Evolutionary conservation across 2,329 filamentous ascomycete species (phyloP).

Genomic region (Penicillium expansum): DNA sequence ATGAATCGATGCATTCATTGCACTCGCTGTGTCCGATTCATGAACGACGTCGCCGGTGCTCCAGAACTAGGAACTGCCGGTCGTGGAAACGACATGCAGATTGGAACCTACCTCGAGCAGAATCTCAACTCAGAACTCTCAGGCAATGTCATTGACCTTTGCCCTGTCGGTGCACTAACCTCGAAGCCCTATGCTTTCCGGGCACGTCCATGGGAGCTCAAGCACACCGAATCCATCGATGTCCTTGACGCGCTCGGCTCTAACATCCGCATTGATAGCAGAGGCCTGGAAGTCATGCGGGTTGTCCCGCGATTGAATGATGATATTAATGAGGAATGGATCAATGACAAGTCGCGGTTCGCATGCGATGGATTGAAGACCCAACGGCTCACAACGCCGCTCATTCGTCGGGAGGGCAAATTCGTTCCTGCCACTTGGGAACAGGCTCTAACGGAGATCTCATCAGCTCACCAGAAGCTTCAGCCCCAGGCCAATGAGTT

Average conservation of each 20-base stretch:
- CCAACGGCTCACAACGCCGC: constrained; percentile 86
- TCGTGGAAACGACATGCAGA: constrained; percentile 95
- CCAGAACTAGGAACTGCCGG: constrained; percentile 92
- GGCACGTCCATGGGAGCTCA: constrained; percentile 93
- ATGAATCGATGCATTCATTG: constrained; percentile 99
- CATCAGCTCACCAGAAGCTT: constrained; percentile 72
- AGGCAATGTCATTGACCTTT: constrained; percentile 96
- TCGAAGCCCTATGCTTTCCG: constrained; percentile 98
- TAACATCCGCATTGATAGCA: constrained; percentile 88
- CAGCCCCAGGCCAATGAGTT: constrained; percentile 89
- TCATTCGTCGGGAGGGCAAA: constrained; percentile 83
- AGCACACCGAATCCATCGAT: constrained; percentile 93
- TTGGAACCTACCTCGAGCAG: constrained; percentile 94
- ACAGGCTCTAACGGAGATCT: constrained; percentile 85
- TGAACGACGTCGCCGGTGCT: constrained; percentile 94
- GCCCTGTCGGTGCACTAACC: constrained; percentile 92
- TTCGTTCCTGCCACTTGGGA: constrained; percentile 95
- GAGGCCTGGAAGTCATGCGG: constrained; percentile 94
- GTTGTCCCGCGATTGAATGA: constrained; percentile 91
- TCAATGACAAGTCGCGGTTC: constrained; percentile 97
- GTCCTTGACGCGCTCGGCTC: constrained; percentile 90
- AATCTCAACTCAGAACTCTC: constrained; percentile 93
- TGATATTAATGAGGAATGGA: constrained; percentile 99
- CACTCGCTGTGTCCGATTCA: constrained; percentile 94
- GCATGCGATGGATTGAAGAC: constrained; percentile 96